These are phyloP conservation scores for Sarocladiaceae sp. DNA, from an alignment of 2,329 filamentous ascomycete genomes.

Conservation along the genomic window DNA sequence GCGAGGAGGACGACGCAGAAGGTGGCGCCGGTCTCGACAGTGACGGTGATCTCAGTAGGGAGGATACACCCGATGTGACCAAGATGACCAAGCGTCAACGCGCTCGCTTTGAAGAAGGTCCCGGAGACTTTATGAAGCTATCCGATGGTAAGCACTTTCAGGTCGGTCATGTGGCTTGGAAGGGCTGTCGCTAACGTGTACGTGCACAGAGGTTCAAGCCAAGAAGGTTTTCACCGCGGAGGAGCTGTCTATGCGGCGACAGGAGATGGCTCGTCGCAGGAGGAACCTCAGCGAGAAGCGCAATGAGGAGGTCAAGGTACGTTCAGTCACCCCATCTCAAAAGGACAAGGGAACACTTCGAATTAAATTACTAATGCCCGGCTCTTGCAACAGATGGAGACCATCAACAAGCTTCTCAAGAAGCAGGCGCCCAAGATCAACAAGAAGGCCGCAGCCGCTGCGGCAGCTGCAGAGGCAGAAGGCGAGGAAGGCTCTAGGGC, in stretches of 20 bases:
- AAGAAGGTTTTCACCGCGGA: constrained; percentile 58
- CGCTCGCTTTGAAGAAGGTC: constrained; percentile 51
- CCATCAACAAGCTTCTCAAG: constrained; percentile 83
- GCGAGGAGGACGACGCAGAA: constrained; percentile 31
- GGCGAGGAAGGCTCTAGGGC: constrained; percentile 42
- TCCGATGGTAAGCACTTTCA: constrained; percentile 56
- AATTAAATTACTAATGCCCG: background rate
- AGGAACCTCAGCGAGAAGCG: constrained; percentile 60
- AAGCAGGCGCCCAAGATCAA: constrained; percentile 76
- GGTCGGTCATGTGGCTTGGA: too few relatives aligned
- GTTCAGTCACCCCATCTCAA: too few relatives aligned
- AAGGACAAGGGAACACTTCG: background rate
- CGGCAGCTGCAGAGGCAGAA: constrained; percentile 20
- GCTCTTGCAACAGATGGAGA: constrained; percentile 60
- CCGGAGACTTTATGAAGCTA: constrained; percentile 51
- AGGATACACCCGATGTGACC: constrained; percentile 46
- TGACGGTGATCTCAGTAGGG: constrained; percentile 39
- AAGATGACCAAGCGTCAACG: constrained; percentile 58
- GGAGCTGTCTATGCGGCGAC: constrained; percentile 54
- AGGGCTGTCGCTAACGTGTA: constrained; percentile 13
- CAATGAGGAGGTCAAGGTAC: constrained; percentile 57
- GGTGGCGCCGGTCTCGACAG: constrained; percentile 32
- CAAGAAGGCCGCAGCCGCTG: constrained; percentile 39
- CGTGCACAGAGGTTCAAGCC: constrained; percentile 50
- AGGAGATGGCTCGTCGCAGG: constrained; percentile 55